phyloP scores from a whole-genome alignment of 441 rosid genomes.

The Adansonia madagascariensis region DNA sequence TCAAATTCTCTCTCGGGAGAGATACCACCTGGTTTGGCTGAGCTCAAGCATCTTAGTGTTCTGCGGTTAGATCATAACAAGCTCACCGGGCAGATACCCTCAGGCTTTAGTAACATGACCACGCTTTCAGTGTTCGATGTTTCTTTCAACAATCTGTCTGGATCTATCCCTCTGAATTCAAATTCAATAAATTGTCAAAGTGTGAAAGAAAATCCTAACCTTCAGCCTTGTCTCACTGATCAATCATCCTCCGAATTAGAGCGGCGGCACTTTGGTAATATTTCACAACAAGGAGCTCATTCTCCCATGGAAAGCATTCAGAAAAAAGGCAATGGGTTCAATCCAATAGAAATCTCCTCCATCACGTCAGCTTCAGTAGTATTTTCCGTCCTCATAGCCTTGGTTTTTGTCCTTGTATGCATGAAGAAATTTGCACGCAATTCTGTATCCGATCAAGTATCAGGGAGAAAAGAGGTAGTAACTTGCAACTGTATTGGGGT shows the following conservation, averaged over 20 bases:
- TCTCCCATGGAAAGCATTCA: slow-evolving; percentile 14
- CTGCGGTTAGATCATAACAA: slow-evolving; percentile 58
- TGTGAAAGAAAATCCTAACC: slow-evolving; percentile 45
- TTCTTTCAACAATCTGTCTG: slow-evolving; percentile 56
- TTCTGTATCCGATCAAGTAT: slow-evolving; percentile 29
- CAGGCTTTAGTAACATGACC: slow-evolving; percentile 37
- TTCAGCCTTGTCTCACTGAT: slow-evolving; percentile 41
- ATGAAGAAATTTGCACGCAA: slow-evolving; percentile 31
- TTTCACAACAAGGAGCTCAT: slow-evolving; percentile 13
- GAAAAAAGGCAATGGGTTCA: slow-evolving; percentile 13
- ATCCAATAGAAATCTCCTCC: slow-evolving; percentile 42
- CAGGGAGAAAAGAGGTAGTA: slow-evolving; percentile 38
- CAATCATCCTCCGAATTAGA: slow-evolving; percentile 19
- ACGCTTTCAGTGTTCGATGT: slow-evolving; percentile 51
- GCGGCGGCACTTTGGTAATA: slow-evolving; percentile 15
- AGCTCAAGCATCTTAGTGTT: slow-evolving; percentile 47
- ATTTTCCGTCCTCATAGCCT: slow-evolving; percentile 39
- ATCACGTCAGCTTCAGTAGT: slow-evolving; percentile 44
- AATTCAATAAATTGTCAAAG: slow-evolving; percentile 43
- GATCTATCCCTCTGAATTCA: slow-evolving; percentile 41
- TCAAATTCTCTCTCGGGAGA: slow-evolving; percentile 55
- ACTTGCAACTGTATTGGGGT: slow-evolving; percentile 39
- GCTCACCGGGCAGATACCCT: slow-evolving; percentile 55
- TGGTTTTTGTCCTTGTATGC: slow-evolving; percentile 37
- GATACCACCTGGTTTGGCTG: slow-evolving; percentile 46